These are phyloP conservation scores for Leishmania braziliensis DNA, from an alignment of 208 protist species.

Conservation along the genomic window DNA sequence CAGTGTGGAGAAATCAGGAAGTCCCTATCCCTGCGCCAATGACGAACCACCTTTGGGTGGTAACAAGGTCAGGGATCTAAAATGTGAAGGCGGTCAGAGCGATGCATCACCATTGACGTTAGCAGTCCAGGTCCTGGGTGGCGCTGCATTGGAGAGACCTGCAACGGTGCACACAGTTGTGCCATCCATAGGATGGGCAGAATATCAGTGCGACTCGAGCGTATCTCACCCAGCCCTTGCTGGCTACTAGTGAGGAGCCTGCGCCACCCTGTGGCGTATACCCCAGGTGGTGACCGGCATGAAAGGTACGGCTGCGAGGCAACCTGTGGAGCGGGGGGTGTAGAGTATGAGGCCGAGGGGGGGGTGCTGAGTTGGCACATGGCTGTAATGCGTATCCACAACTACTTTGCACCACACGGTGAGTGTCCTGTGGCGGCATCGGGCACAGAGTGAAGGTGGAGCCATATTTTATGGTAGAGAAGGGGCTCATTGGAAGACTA, in stretches of 20 bases:
- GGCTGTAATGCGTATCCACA: background rate
- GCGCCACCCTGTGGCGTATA: too few relatives aligned
- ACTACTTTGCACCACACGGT: background rate
- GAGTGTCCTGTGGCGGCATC: too few relatives aligned
- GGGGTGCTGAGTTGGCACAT: background rate
- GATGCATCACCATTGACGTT: background rate
- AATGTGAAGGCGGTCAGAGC: background rate
- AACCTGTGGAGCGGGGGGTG: background rate
- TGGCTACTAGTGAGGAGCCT: background rate
- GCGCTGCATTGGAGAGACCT: background rate
- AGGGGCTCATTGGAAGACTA: too few relatives aligned
- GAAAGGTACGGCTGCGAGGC: background rate
- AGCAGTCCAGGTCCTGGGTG: too few relatives aligned
- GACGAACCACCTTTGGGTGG: background rate
- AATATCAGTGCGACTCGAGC: background rate
- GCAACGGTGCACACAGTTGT: background rate
- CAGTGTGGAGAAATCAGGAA: too few relatives aligned
- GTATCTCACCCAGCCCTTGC: background rate
- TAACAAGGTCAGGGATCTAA: background rate
- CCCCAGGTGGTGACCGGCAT: too few relatives aligned
- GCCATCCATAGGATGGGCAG: background rate
- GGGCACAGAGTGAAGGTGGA: too few relatives aligned
- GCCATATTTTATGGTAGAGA: too few relatives aligned
- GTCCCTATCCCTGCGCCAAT: background rate
- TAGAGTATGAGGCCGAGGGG: background rate